Percentiles rank a stretch among this genome's conserved stretches.
Evolutionary conservation across 371 early-diverging fungal species (phyloP).

Genomic region (Rhizomucor pusillus): DNA sequence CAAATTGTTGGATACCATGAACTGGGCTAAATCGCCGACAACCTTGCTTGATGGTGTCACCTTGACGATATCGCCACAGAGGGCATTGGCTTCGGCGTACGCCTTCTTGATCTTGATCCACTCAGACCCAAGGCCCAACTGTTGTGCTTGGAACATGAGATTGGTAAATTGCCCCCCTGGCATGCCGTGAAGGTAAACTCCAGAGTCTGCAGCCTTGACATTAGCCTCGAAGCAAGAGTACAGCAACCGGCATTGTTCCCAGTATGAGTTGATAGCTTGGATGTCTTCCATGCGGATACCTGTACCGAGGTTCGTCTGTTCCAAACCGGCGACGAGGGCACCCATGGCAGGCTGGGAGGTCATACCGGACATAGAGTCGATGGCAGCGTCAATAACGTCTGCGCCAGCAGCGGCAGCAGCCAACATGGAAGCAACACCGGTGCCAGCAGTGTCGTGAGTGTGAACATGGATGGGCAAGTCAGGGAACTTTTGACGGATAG

Average conservation of each 20-base stretch:
- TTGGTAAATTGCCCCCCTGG: slow-evolving; percentile 98
- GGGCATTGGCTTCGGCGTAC: slow-evolving; percentile 84
- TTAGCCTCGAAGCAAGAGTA: slow-evolving; percentile 95
- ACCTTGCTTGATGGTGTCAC: slow-evolving; percentile 97
- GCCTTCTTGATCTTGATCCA: slow-evolving; percentile 94
- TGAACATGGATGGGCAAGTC: slow-evolving; percentile 93
- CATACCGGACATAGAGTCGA: slow-evolving; percentile 93
- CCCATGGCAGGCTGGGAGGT: slow-evolving; percentile 98
- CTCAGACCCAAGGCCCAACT: slow-evolving; percentile 86
- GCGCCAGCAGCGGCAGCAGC: slow-evolving; percentile 93
- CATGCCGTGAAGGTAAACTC: slow-evolving; percentile 95
- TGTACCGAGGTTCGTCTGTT: slow-evolving; percentile 73
- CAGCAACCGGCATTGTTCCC: slow-evolving; percentile 92
- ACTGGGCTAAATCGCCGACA: slow-evolving; percentile 96
- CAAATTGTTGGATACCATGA: slow-evolving; percentile 90
- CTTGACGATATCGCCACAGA: slow-evolving; percentile 95
- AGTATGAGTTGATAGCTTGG: slow-evolving; percentile 85
- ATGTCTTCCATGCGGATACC: slow-evolving; percentile 80
- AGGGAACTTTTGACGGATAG: slow-evolving; percentile 87
- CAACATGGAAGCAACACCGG: slow-evolving; percentile 93
- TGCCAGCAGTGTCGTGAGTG: slow-evolving; percentile 96
- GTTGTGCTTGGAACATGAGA: slow-evolving; percentile 93
- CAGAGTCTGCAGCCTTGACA: slow-evolving; percentile 83
- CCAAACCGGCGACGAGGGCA: slow-evolving; percentile 83
- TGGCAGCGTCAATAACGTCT: slow-evolving; percentile 90